Percentiles rank a stretch among this genome's conserved stretches.
Conservation (phyloP, 148 eudicot genomes). For the Limonium bicolor region DNA sequence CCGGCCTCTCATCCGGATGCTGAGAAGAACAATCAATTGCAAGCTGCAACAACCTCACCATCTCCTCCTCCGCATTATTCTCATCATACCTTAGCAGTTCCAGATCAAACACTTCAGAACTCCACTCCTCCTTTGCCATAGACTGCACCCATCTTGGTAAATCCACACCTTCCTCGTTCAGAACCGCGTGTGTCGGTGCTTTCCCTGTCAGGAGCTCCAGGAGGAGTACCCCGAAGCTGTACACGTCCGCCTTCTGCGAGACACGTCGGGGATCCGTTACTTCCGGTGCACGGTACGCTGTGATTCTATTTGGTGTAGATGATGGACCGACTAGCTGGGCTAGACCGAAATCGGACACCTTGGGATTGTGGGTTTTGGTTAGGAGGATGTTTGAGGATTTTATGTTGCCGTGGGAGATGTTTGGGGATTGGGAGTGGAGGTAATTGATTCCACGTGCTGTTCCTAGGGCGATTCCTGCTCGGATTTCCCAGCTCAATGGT, state of each 20-base stretch:
- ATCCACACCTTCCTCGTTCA: constrained; percentile 51
- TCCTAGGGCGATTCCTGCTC: constrained; percentile 55
- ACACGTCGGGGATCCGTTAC: constrained; percentile 63
- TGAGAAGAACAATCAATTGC: constrained; percentile 60
- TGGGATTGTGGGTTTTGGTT: constrained; percentile 36
- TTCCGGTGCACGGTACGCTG: constrained; percentile 88
- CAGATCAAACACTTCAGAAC: constrained; percentile 70
- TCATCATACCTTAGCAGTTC: constrained; percentile 58
- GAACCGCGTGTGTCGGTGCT: constrained; percentile 45
- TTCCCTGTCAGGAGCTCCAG: constrained; percentile 80
- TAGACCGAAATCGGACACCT: constrained; percentile 62
- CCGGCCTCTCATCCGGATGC: constrained; percentile 59
- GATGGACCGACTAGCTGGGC: constrained; percentile 56
- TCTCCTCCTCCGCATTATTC: constrained; percentile 74
- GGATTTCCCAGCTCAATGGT: constrained; percentile 74
- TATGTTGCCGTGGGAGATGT: constrained; percentile 73
- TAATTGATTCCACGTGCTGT: constrained; percentile 71
- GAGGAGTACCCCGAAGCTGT: constrained; percentile 76
- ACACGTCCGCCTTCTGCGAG: constrained; percentile 65
- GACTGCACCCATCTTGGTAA: constrained; percentile 79
- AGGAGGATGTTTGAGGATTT: constrained; percentile 80
- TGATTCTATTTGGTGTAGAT: constrained; percentile 62
- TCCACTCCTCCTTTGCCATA: constrained; percentile 74
- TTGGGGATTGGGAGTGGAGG: constrained; percentile 51
- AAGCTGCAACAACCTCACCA: constrained; percentile 78